Evolutionary conservation across 2,329 filamentous ascomycete species (phyloP), one percentile per base, ranked within the genome.

Genomic region (Eutypella sp.): DNA sequence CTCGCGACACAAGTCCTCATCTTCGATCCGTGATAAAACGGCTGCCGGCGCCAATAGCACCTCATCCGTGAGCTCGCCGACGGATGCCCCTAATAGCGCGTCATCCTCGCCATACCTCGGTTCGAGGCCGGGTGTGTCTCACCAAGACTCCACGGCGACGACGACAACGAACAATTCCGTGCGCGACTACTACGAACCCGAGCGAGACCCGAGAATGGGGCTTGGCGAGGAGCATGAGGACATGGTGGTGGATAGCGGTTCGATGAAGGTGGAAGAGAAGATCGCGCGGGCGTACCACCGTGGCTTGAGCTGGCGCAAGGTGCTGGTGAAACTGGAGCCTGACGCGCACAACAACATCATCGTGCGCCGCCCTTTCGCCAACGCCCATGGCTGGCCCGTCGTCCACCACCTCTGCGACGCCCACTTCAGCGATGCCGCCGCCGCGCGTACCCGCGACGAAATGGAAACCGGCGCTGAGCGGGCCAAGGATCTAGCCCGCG

Each of bases 271-370:
- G 1, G 93, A 99, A 66, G 93, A 99, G 66, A 97, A 96, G 68
- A 99, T 99, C 55, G 93, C 93, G 2, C 81, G 93, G 40, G 93
- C 90, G 13, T 99, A 99, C 68, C 93, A 99, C 65, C 82, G 84
- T 11, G 89, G 89, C 52, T 70, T 99, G 18, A 88, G 89, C 2
- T 99, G 93, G 93, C 87, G 93, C 39, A 99, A 99, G 64, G 93
- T 99, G 1, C 79, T 99, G 4, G 93, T 99, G 13, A 87, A 93
- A 44, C 75, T 99, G 2, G 92, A 99, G 63, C 93, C 93, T 0
- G 93, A 99, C 67, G 93, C 93, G 0, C 93, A 99, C 70, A 99
- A 99, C 68, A 99, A 99, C 66, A 95, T 99, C 55, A 86, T 97
- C 49, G 93, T 99, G 20, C 85, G 93, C 15, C 85, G 93, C 46